Conservation (phyloP, 2,329 filamentous ascomycete genomes). For the Microcyclospora tardicrescens region DNA sequence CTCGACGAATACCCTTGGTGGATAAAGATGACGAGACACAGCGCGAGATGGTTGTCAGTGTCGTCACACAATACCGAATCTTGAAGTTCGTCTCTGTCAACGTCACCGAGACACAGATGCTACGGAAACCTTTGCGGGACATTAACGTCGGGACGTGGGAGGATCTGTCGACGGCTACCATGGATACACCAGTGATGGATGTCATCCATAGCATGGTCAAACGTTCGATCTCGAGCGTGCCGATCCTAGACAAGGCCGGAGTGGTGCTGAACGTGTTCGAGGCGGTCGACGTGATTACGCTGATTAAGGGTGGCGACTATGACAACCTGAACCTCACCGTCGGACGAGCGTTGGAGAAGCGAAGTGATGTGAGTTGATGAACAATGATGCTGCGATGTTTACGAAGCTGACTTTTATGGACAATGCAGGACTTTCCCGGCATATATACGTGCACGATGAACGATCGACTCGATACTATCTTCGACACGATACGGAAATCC, state of each 20-base stretch:
- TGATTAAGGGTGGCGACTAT: constrained; percentile 87
- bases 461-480: constrained; percentile 87
- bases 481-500: constrained; percentile 90
- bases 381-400: too few species aligned
- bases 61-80: constrained; percentile 96
- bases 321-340: constrained; percentile 79
- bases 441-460: constrained; percentile 93
- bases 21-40: constrained; percentile 91
- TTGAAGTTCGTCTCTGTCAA: constrained; percentile 98
- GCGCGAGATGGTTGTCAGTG: constrained; percentile 83
- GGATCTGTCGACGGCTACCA: constrained; percentile 66
- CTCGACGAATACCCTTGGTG: constrained; percentile 83
- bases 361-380: constrained; percentile 50
- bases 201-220: constrained; percentile 89
- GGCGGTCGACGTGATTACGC: constrained; percentile 88
- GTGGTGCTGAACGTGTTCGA: constrained; percentile 91
- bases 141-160: constrained; percentile 75
- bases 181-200: constrained; percentile 85
- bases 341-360: constrained; percentile 76
- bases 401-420: too few species aligned
- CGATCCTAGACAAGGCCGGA: constrained; percentile 72
- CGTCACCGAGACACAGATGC: constrained; percentile 69
- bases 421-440: constrained; percentile 64
- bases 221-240: constrained; percentile 86
- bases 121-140: constrained; percentile 78